Evolutionary conservation across 2,329 filamentous ascomycete species (phyloP), one percentile per base, ranked within the genome.

Genomic region (Phoma sp.): DNA sequence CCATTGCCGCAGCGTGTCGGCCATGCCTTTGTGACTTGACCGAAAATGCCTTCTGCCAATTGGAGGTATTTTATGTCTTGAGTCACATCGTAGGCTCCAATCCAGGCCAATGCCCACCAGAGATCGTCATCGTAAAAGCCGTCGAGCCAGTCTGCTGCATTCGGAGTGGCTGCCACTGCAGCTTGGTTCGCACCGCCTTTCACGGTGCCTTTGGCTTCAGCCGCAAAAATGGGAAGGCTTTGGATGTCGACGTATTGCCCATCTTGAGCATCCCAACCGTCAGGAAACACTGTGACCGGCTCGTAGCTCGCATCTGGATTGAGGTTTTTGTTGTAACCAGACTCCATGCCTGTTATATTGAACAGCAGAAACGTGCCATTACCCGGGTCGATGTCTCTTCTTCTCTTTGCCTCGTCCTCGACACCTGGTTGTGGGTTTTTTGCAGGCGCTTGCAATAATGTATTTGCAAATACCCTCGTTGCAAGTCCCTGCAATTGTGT

Each of bases 31-130:
- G 69, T 72, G 59, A 84, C 75, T 32, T 77, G 75, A 4, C 73
- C 62, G 56, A 84, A 84, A n/a, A 84, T 80, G 0, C 72, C 75
- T 41, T 78, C 70, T 0, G 82, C 82, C 10, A 79, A 70, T 4
- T 71, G 60, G 9, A 84, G 74, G 52, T 83, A 83, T 3, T 74
- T 56, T 0, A 52, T 49, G 22, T 81, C 70, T 1, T 69, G 62
- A 0, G 81, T 83, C 4, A 82, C 67, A 59, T 84, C 82, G 67
- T 83, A 84, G n/a, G 79, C 81, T 2, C 75, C 77, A 59, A 84
- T 78, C 81, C 81, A 83, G 22, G 76, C 82, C 7, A 84, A 66
- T 3, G 79, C 80, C 81, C 81, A 74, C 71, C 71, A 74, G 1
- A 76, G 78, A 55, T 83, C 79, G 53, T 84, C 82, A 47, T 84